Evolutionary conservation across 2,329 filamentous ascomycete species (phyloP), one percentile per base, ranked within the genome.

Genomic region (Apiospora phragmitis): DNA sequence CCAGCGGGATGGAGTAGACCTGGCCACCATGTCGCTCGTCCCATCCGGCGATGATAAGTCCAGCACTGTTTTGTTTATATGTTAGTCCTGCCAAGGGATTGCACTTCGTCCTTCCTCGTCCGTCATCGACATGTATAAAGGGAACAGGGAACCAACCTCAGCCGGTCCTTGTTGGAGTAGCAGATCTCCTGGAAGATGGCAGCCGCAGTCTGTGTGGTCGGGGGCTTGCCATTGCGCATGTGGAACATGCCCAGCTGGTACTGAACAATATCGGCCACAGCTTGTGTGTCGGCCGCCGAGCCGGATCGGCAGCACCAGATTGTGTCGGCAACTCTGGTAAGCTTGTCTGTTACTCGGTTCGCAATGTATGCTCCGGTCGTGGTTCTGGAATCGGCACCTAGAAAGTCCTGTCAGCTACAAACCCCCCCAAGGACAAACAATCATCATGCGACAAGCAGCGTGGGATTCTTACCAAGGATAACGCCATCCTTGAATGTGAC

Each of bases 271-370:
- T 99, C 96, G 71, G 96, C 96, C 67, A 99, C 94, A 67, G 96
- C 96, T 84, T 99, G 96, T 71, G 96, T 99, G 81, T 99, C 96
- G 76, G 96, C 96, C 42, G 96, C 96, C 35, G 96, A 99, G 68
- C 96, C 96, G 72, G 96, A 98, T 79, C 96, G 92, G 86, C 96
- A 99, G 87, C 96, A 99, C 96, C 96, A 99, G 84, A 99, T 98
- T 71, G 95, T 98, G 83, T 99, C 96, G 85, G 97, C 93, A 72
- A 99, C 95, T 87, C 95, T 93, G 79, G 96, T 99, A 81, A 99
- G 91, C 88, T 99, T 99, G 89, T 99, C 96, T 74, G 96, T 99
- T 75, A 99, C 96, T 87, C 96, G 92, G 85, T 99, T 99, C 78
- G 96, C 96, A 80, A 99, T 98, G 88, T 98, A 99, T 77, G 95